Percentiles rank a stretch among this genome's conserved stretches.
phyloP scores from a whole-genome alignment of 352 stramenopile genomes.

The Globisporangium middletonii region DNA sequence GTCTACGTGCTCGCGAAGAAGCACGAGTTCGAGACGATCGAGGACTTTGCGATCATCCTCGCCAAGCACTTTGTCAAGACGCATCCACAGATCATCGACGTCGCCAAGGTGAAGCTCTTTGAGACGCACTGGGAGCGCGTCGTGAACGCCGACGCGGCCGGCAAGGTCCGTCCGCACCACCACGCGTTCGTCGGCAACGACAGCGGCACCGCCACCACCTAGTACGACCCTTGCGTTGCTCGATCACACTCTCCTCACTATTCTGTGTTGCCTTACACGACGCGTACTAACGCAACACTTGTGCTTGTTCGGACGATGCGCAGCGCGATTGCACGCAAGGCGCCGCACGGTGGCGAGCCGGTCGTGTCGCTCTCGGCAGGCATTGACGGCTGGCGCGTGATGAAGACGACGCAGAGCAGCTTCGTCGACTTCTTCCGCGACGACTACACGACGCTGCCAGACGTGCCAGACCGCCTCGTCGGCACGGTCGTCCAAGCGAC shows the following conservation, averaged over 20 bases:
- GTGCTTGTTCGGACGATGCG: constrained; percentile 1
- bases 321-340: constrained; percentile 52
- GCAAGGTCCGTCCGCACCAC: constrained; percentile 50
- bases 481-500: constrained; percentile 65
- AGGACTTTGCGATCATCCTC: constrained; percentile 85
- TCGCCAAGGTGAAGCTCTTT: constrained; percentile 72
- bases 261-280: too few relatives aligned
- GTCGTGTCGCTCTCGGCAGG: constrained; percentile 49
- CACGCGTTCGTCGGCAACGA: constrained; percentile 69
- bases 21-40: constrained; percentile 80
- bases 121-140: constrained; percentile 73
- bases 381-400: constrained; percentile 65
- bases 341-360: constrained; percentile 19
- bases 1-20: constrained; percentile 86
- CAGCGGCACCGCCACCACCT: constrained; percentile 47
- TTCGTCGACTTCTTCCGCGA: constrained; percentile 87
- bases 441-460: constrained; percentile 69
- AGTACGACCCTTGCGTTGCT: constrained; percentile 29
- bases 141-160: constrained; percentile 44
- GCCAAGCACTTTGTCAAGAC: constrained; percentile 83
- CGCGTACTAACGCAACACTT: background rate
- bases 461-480: constrained; percentile 72
- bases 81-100: constrained; percentile 68
- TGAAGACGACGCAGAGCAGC: constrained; percentile 88
- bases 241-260: background rate